Evolutionary conservation across 768 basidiomycete species (phyloP).

Genomic region (Termitomyces sp.): DNA sequence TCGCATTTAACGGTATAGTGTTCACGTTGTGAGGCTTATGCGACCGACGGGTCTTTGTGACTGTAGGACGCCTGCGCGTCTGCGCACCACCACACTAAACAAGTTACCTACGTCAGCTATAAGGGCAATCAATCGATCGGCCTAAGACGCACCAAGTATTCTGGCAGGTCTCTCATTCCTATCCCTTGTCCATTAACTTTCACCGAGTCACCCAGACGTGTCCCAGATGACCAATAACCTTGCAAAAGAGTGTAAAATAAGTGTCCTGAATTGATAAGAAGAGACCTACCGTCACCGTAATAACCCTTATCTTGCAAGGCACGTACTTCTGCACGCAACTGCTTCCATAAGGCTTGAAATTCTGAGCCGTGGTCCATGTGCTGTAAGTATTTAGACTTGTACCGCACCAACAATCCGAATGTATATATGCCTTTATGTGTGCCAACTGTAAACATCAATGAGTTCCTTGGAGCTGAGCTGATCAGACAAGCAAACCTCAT

Average conservation of each 20-base stretch:
- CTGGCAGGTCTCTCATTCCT: slow-evolving; percentile 57
- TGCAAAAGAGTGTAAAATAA: not conserved
- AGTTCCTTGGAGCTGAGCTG: slow-evolving; percentile 5
- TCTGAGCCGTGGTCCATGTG: slow-evolving; percentile 77
- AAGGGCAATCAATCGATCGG: not conserved
- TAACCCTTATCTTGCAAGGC: slow-evolving; percentile 71
- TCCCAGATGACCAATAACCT: slow-evolving; percentile 85
- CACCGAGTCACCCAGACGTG: slow-evolving; percentile 60
- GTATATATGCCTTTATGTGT: slow-evolving; percentile 61
- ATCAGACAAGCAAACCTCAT: slow-evolving; percentile 52
- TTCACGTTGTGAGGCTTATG: slow-evolving; percentile 18
- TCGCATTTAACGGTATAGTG: slow-evolving; percentile 47
- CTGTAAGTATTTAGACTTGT: slow-evolving; percentile 25
- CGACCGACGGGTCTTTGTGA: slow-evolving; percentile 35
- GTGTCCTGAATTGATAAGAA: not conserved
- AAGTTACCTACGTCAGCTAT: not conserved
- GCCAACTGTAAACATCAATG: slow-evolving; percentile 47
- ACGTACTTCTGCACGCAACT: slow-evolving; percentile 59
- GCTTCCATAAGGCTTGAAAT: slow-evolving; percentile 73
- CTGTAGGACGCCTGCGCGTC: slow-evolving; percentile 49
- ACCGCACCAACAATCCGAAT: not conserved
- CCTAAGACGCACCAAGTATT: slow-evolving; percentile 58
- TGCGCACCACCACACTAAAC: slow-evolving; percentile 78
- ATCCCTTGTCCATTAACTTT: slow-evolving; percentile 30
- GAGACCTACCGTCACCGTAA: slow-evolving; percentile 66